A percentile compares a stretch with the other conserved stretches of the same genome.
Evolutionary conservation across 1,284 basidiomycete genomes (phyloP).

Genomic region (Leccinum griseonigrum): DNA sequence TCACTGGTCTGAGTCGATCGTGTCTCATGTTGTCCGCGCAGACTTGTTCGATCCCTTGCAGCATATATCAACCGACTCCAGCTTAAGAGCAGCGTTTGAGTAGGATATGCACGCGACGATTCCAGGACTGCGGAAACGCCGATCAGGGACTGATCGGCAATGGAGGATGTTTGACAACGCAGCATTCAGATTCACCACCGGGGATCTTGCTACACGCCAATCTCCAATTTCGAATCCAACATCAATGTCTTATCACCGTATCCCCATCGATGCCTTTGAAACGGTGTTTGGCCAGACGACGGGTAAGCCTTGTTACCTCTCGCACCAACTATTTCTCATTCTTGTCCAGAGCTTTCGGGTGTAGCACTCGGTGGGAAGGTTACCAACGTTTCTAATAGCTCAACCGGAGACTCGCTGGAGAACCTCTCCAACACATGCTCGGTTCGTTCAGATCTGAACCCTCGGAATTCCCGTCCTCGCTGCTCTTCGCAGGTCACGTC

Average conservation of each 20-base stretch:
- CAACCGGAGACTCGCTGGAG: slow-evolving; percentile 55
- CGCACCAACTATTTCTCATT: too few species aligned
- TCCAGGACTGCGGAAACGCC: slow-evolving; percentile 62
- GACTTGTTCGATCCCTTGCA: slow-evolving; percentile 52
- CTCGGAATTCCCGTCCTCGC: slow-evolving; percentile 9
- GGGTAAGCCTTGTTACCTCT: too few species aligned
- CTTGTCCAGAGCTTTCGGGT: too few species aligned
- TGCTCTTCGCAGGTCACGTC: slow-evolving; percentile 60
- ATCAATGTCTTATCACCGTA: too few species aligned
- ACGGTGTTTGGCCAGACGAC: too few species aligned
- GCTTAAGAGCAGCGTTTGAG: slow-evolving; percentile 48
- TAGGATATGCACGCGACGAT: slow-evolving; percentile 51
- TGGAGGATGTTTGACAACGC: slow-evolving; percentile 38
- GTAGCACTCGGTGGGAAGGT: too few species aligned
- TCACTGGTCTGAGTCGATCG: neutral
- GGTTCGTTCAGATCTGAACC: slow-evolving; percentile 52
- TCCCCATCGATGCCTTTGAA: too few species aligned
- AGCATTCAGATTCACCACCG: slow-evolving; percentile 43
- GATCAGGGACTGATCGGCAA: slow-evolving; percentile 44
- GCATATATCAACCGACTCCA: slow-evolving; percentile 49
- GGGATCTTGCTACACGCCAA: too few species aligned
- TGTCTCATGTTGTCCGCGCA: slow-evolving; percentile 11
- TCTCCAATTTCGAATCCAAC: too few species aligned
- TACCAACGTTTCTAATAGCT: too few species aligned
- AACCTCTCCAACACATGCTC: slow-evolving; percentile 90